Conservation (phyloP, 169 alveolate species). For the Eimeria necatrix region DNA sequence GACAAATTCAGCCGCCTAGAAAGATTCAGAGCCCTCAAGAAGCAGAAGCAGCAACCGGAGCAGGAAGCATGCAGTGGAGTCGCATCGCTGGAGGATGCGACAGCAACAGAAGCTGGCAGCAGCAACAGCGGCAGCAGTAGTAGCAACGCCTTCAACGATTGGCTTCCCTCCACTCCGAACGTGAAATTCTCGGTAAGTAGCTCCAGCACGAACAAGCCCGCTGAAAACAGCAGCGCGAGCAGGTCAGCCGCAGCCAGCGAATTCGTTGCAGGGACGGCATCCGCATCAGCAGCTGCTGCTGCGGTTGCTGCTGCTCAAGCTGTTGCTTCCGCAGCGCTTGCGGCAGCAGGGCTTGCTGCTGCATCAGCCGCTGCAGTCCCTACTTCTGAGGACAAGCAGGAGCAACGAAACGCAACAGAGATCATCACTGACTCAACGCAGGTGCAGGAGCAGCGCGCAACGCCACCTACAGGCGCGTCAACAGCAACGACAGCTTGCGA, state of each 20-base stretch:
- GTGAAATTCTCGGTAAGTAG: constrained; percentile 32
- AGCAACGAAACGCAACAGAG: constrained; percentile 29
- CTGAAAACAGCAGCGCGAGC: neutral
- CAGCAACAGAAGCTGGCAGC: neutral
- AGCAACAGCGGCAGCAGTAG: constrained; percentile 29
- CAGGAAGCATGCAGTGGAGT: neutral
- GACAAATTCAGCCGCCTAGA: constrained; percentile 75
- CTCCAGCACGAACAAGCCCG: constrained; percentile 35
- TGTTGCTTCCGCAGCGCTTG: constrained; percentile 50
- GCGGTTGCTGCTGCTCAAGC: constrained; percentile 74
- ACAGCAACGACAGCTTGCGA: neutral
- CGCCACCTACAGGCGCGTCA: constrained; percentile 21
- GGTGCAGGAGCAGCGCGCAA: constrained; percentile 18
- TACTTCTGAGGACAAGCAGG: neutral
- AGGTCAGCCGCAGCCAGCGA: neutral
- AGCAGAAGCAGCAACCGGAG: constrained; percentile 64
- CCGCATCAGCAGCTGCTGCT: constrained; percentile 78
- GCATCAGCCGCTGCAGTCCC: constrained; percentile 41
- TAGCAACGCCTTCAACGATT: constrained; percentile 43
- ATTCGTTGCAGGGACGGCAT: constrained; percentile 28
- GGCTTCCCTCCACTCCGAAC: constrained; percentile 50
- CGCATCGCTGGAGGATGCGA: neutral
- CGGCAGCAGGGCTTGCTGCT: constrained; percentile 20
- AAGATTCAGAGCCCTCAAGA: constrained; percentile 73
- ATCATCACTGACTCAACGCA: neutral